Percentiles rank a stretch among this genome's conserved stretches.
Conservation (phyloP, 2,329 filamentous ascomycete genomes). For the Talaromyces sp. region DNA sequence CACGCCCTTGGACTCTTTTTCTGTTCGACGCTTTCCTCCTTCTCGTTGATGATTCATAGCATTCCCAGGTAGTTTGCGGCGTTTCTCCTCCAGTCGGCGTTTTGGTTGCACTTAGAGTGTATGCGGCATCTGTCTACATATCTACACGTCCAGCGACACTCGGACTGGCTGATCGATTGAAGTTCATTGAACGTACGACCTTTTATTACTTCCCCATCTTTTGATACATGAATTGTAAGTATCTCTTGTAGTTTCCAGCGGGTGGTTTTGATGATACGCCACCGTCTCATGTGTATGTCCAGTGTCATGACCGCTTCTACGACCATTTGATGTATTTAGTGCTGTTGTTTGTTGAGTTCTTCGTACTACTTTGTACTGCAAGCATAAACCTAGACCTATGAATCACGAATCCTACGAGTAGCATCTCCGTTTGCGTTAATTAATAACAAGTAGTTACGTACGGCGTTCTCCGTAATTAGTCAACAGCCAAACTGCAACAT, state of each 20-base stretch:
- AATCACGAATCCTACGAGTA: not conserved
- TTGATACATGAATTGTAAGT: not conserved
- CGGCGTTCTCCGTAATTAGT: too few relatives aligned
- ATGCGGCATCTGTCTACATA: not conserved
- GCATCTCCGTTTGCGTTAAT: too few relatives aligned
- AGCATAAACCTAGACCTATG: not conserved
- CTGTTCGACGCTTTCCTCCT: not conserved
- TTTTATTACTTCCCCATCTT: not conserved
- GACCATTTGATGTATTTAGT: slow-evolving; percentile 34
- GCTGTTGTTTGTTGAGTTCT: slow-evolving; percentile 6
- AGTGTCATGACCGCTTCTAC: slow-evolving; percentile 16
- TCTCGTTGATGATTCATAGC: slow-evolving; percentile 8
- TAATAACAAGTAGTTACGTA: too few relatives aligned
- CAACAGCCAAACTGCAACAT: too few relatives aligned
- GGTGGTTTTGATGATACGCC: not conserved
- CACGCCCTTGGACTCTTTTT: slow-evolving; percentile 2
- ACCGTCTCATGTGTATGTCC: not conserved
- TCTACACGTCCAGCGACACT: not conserved
- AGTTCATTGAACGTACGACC: not conserved
- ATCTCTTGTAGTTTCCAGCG: not conserved
- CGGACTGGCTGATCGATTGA: not conserved
- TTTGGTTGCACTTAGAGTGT: slow-evolving; percentile 12
- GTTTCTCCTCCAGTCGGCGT: slow-evolving; percentile 15
- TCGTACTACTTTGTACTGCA: too few relatives aligned
- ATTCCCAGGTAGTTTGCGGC: slow-evolving; percentile 22